Conservation (phyloP, 1,284 basidiomycete species). For the Fistulinella cinereoalba region DNA sequence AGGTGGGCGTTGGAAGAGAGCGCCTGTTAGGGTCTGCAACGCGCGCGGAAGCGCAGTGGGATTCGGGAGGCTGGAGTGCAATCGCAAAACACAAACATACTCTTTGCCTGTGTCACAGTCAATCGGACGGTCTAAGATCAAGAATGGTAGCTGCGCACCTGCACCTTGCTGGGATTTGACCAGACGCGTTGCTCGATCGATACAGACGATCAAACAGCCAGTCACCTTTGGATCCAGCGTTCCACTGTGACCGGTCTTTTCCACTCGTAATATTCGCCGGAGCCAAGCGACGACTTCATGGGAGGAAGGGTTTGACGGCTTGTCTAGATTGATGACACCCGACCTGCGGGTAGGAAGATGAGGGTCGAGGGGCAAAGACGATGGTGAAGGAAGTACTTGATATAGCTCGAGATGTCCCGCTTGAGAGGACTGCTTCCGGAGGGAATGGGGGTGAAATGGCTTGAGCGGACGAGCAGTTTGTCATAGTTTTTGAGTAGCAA, state of each 20-base stretch:
- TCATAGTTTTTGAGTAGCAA: conserved; percentile 98
- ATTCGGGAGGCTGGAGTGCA: conserved; percentile 82
- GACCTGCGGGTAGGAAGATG: conserved; percentile 52
- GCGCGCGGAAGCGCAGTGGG: conserved; percentile 88
- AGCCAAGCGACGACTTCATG: conserved; percentile 99
- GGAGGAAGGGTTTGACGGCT: conserved; percentile 99
- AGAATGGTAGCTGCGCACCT: conserved; percentile 47
- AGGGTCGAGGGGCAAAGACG: neutral
- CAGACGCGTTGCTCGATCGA: conserved; percentile 98
- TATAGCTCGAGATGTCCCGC: conserved; percentile 86
- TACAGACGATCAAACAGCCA: conserved; percentile 97
- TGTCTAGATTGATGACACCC: conserved; percentile 99
- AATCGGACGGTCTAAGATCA: conserved; percentile 2
- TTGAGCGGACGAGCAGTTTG: conserved; percentile 90
- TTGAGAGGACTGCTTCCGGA: conserved; percentile 89
- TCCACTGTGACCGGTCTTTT: conserved; percentile 98
- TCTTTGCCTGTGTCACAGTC: conserved; percentile 75
- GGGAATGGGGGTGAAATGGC: conserved; percentile 98
- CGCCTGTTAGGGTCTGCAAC: conserved; percentile 95
- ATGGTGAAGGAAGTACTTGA: conserved; percentile 60
- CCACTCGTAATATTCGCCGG: conserved; percentile 90
- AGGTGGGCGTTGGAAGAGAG: conserved; percentile 98
- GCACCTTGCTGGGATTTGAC: conserved; percentile 98
- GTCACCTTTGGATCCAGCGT: conserved; percentile 99
- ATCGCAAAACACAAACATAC: conserved; percentile 94